Base-by-base conservation (phyloP, 371 early-diverging fungal species). In the Actinomortierella wolfii region DNA sequence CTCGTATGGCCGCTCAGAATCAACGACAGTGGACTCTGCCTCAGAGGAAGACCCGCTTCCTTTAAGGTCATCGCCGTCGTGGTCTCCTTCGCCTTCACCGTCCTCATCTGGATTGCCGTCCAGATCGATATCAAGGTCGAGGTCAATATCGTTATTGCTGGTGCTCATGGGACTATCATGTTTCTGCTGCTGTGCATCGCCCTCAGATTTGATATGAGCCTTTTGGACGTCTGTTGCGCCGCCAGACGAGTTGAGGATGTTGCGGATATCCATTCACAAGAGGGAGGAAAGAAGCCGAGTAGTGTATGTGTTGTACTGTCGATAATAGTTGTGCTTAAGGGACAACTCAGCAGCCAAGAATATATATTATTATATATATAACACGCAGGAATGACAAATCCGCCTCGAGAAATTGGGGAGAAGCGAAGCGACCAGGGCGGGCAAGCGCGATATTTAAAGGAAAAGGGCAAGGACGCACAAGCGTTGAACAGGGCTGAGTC, bases 1-100 rank as follows among this genome's bases (percentile, higher is more conserved):
- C 63, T 79, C 78, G 61, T 84, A 85, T 25, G 84, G 83, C 61
- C 67, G 46, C 21, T 68, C 68, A 21, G 49, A 41, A 11, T 34
- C 34, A 4, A 59, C 58, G 45, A 68, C 49, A 2, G 63, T 61
- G 4, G 63, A 62, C n/a, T 62, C 68, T 8, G 61, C 43, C 17
- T 67, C 67, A 1, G 67, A 67, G 11, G 67, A 67, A 28, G 61
- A 56, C 20, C 56, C 67, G 15, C 57, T 61, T 25, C 52, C 67
- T 41, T 59, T 59, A 28, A 44, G 40, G 23, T 57, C 61, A 13
- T 67, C 67, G 8, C 56, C 61, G 0, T 24, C 45, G 13, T 48
- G 48, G 42, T 66, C 67, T 34, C 34, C 34, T 34, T 34, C 34
- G 34, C 34, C 34, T 6, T 34, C 34, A 11, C 34, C 34, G 23